Base-by-base conservation (phyloP, 2,329 filamentous ascomycete genomes). In the Aspergillus jensenii region DNA sequence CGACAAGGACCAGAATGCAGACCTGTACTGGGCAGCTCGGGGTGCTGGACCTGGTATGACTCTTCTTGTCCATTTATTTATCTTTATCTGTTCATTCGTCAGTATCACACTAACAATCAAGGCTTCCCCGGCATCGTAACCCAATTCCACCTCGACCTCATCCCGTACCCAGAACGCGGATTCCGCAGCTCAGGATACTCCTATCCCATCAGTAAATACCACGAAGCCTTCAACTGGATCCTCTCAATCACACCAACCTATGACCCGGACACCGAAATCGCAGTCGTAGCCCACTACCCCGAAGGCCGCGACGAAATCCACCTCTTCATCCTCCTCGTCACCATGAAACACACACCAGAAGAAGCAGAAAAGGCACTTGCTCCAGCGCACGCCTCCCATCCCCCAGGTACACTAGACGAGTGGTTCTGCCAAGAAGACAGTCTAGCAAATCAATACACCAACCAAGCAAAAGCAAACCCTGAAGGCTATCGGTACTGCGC, bases 41-140 rank as follows among this genome's bases (percentile, higher is more conserved):
- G 81, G 81, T 3, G 74, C 79, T 8, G 81, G 81, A 14, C 69
- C 67, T 72, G 79, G 82, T 45, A 21, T 11, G 17, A 14, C 12
- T 4, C 5, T 6, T 17, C 37, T 1, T 21, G 19, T 21, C 3
- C 19, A 21, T 21, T 21, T 21, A 1, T 3, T 3, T 21, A 21
- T 21, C 19, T 21, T 21, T 21, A 21, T 21, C 19, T 21, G 19
- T 21, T 21, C 3, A 21, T 21, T 21, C 3, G 3, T 3, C 21
- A 21, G 25, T 27, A 27, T 27, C 25, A 27, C 25, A 27, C 19
- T 23, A 12, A 25, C 1, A 6, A 25, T 23, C 8, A 3, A 65
- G 66, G 58, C 7, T 84, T 84, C 56, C 82, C 82, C 1, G 82
- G 76, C 1, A 70, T 85, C 6, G 77, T 84, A 3, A 82, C 81